phyloP scores from a whole-genome alignment of 805 yeast genomes.

The Suhomyces sp. region DNA sequence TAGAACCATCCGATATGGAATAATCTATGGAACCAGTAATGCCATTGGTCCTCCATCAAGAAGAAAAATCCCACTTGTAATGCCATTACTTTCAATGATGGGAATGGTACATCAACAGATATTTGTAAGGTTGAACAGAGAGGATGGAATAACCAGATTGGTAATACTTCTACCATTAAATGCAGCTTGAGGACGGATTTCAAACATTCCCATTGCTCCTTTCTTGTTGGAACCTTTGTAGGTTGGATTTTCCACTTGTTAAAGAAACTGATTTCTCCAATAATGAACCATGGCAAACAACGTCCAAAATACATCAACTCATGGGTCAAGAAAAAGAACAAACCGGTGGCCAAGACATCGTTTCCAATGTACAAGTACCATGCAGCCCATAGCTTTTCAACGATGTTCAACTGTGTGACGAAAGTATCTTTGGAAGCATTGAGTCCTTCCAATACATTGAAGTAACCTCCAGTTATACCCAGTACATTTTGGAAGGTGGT shows the following conservation, averaged over 20 bases:
- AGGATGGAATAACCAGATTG: constrained; percentile 65
- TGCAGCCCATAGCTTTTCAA: constrained; percentile 55
- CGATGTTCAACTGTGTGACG: constrained; percentile 24
- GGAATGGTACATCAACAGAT: constrained; percentile 53
- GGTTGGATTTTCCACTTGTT: constrained; percentile 55
- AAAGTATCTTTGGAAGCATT: neutral
- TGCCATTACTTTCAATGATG: constrained; percentile 40
- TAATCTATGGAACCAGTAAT: constrained; percentile 57
- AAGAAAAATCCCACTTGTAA: constrained; percentile 50
- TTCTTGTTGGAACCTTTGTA: constrained; percentile 48
- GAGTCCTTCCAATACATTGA: neutral
- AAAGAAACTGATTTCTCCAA: constrained; percentile 53
- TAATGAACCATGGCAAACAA: constrained; percentile 58
- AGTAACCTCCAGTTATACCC: neutral
- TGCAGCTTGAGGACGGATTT: constrained; percentile 58
- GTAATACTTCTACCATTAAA: constrained; percentile 57
- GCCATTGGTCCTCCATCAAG: constrained; percentile 58
- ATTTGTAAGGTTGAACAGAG: constrained; percentile 50
- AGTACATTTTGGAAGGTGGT: neutral
- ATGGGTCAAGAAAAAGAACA: constrained; percentile 53
- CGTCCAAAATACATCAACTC: constrained; percentile 59
- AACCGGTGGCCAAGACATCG: constrained; percentile 58
- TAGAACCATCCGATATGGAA: constrained; percentile 58
- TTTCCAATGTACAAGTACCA: constrained; percentile 55
- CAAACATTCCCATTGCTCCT: constrained; percentile 63